Percentiles rank a stretch among this genome's conserved stretches.
Evolutionary conservation across 306 rosid species (phyloP).

Genomic region (Hippophae gyantsensis): DNA sequence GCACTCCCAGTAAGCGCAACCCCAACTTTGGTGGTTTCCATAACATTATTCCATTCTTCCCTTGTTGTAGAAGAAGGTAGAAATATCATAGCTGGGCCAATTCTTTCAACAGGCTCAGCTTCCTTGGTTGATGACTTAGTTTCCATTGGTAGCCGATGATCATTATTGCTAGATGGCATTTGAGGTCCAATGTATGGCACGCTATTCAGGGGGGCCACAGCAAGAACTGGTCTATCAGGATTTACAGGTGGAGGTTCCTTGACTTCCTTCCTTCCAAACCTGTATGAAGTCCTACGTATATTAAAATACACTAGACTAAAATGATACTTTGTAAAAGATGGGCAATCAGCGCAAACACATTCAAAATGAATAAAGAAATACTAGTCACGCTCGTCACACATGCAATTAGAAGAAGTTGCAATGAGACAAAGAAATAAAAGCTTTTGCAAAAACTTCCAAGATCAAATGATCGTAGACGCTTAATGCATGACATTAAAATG

Average conservation of each 20-base stretch:
- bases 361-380: no score
- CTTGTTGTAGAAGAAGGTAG: conserved; percentile 45
- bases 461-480: no score
- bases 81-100: conserved; percentile 43
- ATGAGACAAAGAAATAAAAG: no score
- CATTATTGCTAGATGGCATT: conserved; percentile 25
- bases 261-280: conserved; percentile 12
- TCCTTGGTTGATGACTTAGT: conserved; percentile 22
- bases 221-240: conserved; percentile 24
- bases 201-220: conserved; percentile 36
- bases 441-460: no score
- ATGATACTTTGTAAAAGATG: no score
- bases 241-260: conserved; percentile 16
- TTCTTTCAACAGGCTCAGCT: conserved; percentile 22
- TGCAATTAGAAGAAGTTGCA: no score
- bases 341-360: no score
- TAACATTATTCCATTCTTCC: conserved; percentile 44
- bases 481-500: no score
- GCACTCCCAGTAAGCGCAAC: conserved; percentile 64
- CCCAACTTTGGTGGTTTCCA: conserved; percentile 47
- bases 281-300: conserved; percentile 10
- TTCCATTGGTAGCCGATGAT: conserved; percentile 23
- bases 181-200: conserved; percentile 39
- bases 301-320: neutral
- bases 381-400: no score